Conservation (phyloP, 352 stramenopile species). For the Globisporangium barbulae region DNA sequence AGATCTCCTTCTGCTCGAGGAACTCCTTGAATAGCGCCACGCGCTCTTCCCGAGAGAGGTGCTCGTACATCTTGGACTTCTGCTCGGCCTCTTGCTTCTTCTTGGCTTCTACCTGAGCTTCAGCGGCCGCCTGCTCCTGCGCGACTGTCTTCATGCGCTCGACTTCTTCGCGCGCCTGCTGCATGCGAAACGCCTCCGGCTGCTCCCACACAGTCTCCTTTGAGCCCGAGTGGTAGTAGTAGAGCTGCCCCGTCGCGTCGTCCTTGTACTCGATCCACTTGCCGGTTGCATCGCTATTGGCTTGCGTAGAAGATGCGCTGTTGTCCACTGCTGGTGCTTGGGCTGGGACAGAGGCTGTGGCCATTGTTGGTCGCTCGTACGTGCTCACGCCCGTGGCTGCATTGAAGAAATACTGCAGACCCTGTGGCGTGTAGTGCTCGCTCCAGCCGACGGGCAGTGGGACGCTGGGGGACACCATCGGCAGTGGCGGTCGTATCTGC, state of each 20-base stretch:
- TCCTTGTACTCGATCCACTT: slow-evolving; percentile 84
- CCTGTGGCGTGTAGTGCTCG: slow-evolving; percentile 53
- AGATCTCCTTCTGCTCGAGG: slow-evolving; percentile 65
- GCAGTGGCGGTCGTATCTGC: neutral
- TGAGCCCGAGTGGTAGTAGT: slow-evolving; percentile 80
- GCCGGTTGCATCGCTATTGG: neutral
- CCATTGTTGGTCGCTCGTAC: slow-evolving; percentile 39
- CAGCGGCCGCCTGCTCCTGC: slow-evolving; percentile 12
- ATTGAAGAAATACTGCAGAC: slow-evolving; percentile 63
- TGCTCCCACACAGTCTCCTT: slow-evolving; percentile 82
- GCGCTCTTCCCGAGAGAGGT: slow-evolving; percentile 48
- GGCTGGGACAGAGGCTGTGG: neutral
- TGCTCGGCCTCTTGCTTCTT: slow-evolving; percentile 50
- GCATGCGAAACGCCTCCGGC: slow-evolving; percentile 72
- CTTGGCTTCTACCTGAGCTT: slow-evolving; percentile 22
- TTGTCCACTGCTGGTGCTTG: neutral
- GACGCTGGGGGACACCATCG: neutral
- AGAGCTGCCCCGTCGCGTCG: slow-evolving; percentile 56
- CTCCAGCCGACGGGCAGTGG: slow-evolving; percentile 54
- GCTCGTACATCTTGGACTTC: slow-evolving; percentile 36
- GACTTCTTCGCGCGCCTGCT: slow-evolving; percentile 66
- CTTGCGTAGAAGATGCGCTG: neutral
- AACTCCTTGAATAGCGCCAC: slow-evolving; percentile 70
- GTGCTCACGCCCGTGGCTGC: slow-evolving; percentile 52
- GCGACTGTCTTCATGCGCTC: slow-evolving; percentile 48